These are phyloP conservation scores for Blepharisma undulans DNA, from an alignment of 169 alveolate genomes.

Conservation along the genomic window DNA sequence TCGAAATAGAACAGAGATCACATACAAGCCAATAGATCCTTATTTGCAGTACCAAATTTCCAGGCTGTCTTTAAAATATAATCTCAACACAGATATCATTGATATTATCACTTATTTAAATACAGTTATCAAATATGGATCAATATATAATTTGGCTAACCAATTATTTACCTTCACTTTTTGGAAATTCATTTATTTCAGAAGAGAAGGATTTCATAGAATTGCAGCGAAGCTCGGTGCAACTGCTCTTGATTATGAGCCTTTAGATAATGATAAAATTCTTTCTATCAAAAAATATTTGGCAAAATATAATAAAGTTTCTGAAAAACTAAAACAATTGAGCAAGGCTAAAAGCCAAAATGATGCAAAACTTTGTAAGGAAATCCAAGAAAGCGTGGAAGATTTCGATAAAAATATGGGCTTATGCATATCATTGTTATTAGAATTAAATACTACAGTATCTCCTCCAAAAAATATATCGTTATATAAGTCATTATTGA, in stretches of 20 bases:
- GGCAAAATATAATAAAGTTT: neutral
- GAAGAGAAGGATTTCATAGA: neutral
- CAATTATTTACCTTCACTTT: neutral
- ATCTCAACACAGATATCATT: neutral
- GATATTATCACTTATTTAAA: neutral
- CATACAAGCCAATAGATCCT: neutral
- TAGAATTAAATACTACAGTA: neutral
- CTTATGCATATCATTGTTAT: neutral
- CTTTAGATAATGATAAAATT: neutral
- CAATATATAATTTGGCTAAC: neutral
- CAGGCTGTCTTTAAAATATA: neutral
- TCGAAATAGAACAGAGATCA: neutral
- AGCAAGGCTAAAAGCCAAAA: neutral
- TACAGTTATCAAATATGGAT: neutral
- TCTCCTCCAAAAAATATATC: neutral
- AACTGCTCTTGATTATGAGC: neutral
- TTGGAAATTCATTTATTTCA: neutral
- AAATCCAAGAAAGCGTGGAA: neutral
- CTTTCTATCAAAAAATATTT: neutral
- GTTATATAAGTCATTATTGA: neutral
- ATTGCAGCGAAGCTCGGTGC: neutral
- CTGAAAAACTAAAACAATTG: neutral
- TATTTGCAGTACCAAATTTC: neutral
- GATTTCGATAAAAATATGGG: neutral
- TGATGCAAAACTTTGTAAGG: neutral